Conservation (phyloP, 192 early-diverging fungal genomes). For the Umbelopsis isabellina region DNA sequence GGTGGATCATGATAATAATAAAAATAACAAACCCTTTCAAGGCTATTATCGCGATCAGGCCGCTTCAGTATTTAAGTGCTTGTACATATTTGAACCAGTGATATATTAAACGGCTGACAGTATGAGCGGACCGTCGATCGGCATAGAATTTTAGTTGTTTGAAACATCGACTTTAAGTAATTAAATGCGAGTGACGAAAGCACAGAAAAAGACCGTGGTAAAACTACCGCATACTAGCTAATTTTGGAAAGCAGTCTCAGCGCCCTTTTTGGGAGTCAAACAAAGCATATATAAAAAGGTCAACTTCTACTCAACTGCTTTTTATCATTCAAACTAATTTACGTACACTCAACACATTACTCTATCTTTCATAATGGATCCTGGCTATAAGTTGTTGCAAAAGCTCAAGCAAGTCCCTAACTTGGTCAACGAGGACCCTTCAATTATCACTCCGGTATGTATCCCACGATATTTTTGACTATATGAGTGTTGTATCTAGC, state of each 20-base stretch:
- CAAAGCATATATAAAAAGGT: neutral
- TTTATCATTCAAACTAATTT: neutral
- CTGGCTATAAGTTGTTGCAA: conserved; percentile 40
- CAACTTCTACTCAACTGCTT: neutral
- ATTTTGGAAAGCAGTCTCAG: conserved; percentile 16
- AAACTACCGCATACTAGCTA: neutral
- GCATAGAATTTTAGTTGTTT: no score
- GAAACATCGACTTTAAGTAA: no score
- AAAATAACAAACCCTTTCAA: neutral
- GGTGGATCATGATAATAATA: conserved; percentile 3
- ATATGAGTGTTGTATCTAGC: neutral
- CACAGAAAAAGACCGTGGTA: conserved; percentile 5
- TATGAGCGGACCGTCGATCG: no score
- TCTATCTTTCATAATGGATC: conserved; percentile 38
- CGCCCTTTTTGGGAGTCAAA: neutral
- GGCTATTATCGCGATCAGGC: neutral
- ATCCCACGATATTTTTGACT: neutral
- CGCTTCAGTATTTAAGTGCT: no score
- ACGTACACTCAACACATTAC: neutral
- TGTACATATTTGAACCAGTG: no score
- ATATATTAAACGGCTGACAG: no score
- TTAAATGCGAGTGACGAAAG: conserved; percentile 1
- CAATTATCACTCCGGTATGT: conserved; percentile 34
- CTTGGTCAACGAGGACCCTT: conserved; percentile 43
- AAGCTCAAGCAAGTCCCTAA: conserved; percentile 46